Evolutionary conservation across 192 early-diverging fungal species (phyloP), one percentile per base, ranked within the genome.

Genomic region (Chytriomyces hyalinus): DNA sequence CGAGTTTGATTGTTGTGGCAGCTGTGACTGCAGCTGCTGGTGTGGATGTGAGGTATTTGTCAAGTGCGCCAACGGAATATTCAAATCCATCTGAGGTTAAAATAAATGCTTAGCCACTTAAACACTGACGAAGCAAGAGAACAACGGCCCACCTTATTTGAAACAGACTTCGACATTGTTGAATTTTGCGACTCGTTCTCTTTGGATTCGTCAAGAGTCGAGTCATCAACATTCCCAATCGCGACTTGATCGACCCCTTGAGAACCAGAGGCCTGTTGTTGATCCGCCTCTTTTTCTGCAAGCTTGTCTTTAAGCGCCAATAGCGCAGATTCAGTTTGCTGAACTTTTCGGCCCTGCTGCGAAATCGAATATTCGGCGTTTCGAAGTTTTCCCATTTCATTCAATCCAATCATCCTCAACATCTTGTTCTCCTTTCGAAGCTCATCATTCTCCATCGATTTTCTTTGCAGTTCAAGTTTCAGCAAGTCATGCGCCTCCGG

Each of bases 351-450:
- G 15, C 64, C 63, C 8, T 75, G 61, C 36, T 66, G 73, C 10
- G 8, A 24, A 7, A 75, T 15, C 6, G 73, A 75, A 43, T 65
- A 75, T n/a, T 71, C 68, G 22, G 70, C 77, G 22, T n/a, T 70
- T 15, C 60, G 36, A 13, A 64, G 47, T 43, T 78, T 78, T 26
- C 62, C 65, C 69, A 70, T 78, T 49, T 78, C 77, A 43, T 78
- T 78, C 60, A 78, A 36, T 28, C 61, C 62, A n/a, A 78, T 71
- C 22, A 78, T 78, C n/a, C 59, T 17, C 17, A 78, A 45, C 5
- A 15, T 50, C 9, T 65, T 24, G 43, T 72, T 78, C 28, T 78
- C 77, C 7, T 64, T 61, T 6, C 77, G 53, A 53, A 78, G 61
- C n/a, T 11, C 62, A 24, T 78, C 77, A 26, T 72, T 71, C 59